Percentiles rank a stretch among this genome's conserved stretches.
Conservation (phyloP, 805 yeast species). For the Candida fluviatilis region DNA sequence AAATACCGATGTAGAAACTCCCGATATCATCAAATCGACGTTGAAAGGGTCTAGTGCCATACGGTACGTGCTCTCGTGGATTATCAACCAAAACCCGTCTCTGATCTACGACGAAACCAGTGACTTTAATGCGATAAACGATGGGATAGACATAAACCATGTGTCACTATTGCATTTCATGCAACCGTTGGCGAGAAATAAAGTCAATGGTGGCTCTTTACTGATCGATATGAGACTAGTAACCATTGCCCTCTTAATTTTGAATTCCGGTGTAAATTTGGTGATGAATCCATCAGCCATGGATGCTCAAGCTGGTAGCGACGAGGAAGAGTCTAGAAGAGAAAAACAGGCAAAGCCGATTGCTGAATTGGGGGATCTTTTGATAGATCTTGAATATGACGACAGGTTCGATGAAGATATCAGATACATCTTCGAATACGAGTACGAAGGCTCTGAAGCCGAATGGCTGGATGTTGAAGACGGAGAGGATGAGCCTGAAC, state of each 20-base stretch:
- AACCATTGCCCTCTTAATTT: slow-evolving; percentile 46
- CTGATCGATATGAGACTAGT: slow-evolving; percentile 55
- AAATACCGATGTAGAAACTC: slow-evolving; percentile 24
- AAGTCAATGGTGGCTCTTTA: slow-evolving; percentile 54
- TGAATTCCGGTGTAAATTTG: slow-evolving; percentile 18
- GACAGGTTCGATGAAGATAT: slow-evolving; percentile 70
- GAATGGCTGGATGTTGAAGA: slow-evolving; percentile 9
- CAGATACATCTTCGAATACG: slow-evolving; percentile 56
- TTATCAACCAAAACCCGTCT: slow-evolving; percentile 40
- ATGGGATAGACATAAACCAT: slow-evolving; percentile 52
- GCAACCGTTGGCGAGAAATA: slow-evolving; percentile 63
- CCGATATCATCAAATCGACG: slow-evolving; percentile 27
- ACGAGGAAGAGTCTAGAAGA: slow-evolving; percentile 14
- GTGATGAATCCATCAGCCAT: background rate
- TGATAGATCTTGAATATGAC: slow-evolving; percentile 52
- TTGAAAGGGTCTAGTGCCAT: slow-evolving; percentile 63
- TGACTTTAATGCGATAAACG: slow-evolving; percentile 5
- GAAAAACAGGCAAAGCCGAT: slow-evolving; percentile 17
- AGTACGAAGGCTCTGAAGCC: slow-evolving; percentile 29
- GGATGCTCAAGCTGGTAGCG: slow-evolving; percentile 3
- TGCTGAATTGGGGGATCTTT: slow-evolving; percentile 47
- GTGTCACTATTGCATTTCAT: slow-evolving; percentile 57
- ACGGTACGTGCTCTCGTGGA: slow-evolving; percentile 56
- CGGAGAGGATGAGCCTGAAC: slow-evolving; percentile 3
- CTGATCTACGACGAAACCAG: slow-evolving; percentile 11